A percentile compares a stretch with the other conserved stretches of the same genome.
phyloP scores from a whole-genome alignment of 768 basidiomycete species.

The Cyathus striatus region DNA sequence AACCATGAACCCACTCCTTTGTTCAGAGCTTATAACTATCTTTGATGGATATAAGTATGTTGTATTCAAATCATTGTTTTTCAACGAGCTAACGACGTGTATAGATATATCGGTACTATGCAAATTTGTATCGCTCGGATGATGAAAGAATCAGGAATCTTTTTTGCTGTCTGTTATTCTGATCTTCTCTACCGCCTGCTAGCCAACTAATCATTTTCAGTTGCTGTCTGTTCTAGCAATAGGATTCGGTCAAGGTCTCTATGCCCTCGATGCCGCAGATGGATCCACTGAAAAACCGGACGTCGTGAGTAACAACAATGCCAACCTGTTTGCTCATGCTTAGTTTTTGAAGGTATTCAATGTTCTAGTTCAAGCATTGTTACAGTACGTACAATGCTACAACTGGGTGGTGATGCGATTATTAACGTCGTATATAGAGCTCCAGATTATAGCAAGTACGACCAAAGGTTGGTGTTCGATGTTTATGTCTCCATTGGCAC shows the following conservation, averaged over 20 bases:
- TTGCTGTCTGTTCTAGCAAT: slow-evolving; percentile 75
- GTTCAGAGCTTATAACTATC: slow-evolving; percentile 70
- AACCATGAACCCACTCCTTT: too few relatives aligned
- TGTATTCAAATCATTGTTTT: not conserved
- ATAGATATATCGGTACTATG: slow-evolving; percentile 84
- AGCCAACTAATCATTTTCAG: slow-evolving; percentile 28
- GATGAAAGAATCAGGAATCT: slow-evolving; percentile 89
- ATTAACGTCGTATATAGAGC: slow-evolving; percentile 30
- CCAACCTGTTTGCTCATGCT: slow-evolving; percentile 1
- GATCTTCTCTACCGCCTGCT: not conserved
- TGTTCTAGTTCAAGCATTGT: slow-evolving; percentile 69
- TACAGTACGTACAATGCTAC: slow-evolving; percentile 52
- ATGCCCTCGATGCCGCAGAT: slow-evolving; percentile 89
- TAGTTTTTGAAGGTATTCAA: slow-evolving; percentile 51
- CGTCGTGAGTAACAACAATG: slow-evolving; percentile 29
- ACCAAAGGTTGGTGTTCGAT: slow-evolving; percentile 31
- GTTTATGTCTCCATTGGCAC: slow-evolving; percentile 1
- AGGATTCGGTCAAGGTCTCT: slow-evolving; percentile 84
- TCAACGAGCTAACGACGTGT: not conserved
- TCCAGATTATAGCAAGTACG: slow-evolving; percentile 58
- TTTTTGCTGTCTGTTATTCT: slow-evolving; percentile 69
- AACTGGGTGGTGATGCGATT: not conserved
- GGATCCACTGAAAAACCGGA: slow-evolving; percentile 55
- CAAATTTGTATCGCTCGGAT: slow-evolving; percentile 92
- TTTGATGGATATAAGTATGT: slow-evolving; percentile 77